Evolutionary conservation across 352 stramenopile genomes (phyloP), one percentile per base, ranked within the genome.

Genomic region (Bremia lactucae): DNA sequence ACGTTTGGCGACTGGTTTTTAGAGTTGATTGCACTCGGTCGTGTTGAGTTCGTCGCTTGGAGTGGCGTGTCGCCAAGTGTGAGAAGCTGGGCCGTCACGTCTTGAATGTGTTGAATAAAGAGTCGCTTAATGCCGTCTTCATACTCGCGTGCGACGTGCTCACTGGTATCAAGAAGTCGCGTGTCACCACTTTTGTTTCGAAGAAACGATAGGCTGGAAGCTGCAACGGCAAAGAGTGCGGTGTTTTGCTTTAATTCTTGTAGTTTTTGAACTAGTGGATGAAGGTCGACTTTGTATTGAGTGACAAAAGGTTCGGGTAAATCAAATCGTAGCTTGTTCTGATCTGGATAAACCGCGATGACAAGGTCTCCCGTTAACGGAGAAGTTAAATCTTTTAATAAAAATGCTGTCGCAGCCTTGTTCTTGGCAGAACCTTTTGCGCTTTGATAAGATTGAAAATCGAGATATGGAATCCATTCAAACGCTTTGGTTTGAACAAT

Each of bases 271-370:
- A 91, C 55, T 2, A 83, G 53, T 1, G 67, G 73, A 9, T 80
- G 52, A n/a, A 86, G 48, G 15, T 91, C 78, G 9, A 84, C 50
- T 16, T 80, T 55, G 36, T 74, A 58, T 35, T 75, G 74, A 18
- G 64, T 46, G 16, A 91, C 72, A 37, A 88, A 88, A 0, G 55
- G 71, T 47, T 91, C 66, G 7, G 79, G 78, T 11, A 91, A 40
- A 44, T 86, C 55, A 19, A 91, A 39, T 9, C 60, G 35, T 6
- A 88, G 21, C 15, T 66, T 71, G 24, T 53, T 72, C 5, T 59
- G 63, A 0, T 77, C 57, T 0, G 65, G 19, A 37, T 88, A 63
- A 36, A 85, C 50, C 1, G 69, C 62, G 31, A 91, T 70, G 15
- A 91, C 59, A 34, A 91, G 44, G 31, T 88, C 64, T 9, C 78